Percentiles rank a stretch among this genome's conserved stretches.
Conservation (phyloP, 202 grass and related monocot species). For the Sporobolus alterniflorus region DNA sequence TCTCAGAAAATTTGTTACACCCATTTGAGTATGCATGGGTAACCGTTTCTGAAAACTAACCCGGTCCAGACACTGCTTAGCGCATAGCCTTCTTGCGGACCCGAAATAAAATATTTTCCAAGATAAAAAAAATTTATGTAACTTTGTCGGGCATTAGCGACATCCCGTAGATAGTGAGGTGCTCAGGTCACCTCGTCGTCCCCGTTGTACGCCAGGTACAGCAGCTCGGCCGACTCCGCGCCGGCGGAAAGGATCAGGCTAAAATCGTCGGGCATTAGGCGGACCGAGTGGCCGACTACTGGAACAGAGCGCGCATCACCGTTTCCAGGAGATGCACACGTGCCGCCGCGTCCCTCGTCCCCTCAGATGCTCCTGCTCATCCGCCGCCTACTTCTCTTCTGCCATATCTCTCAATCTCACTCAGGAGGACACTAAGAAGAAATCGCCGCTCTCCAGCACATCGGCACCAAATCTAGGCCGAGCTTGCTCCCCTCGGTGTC, state of each 20-base stretch:
- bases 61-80: too few species aligned
- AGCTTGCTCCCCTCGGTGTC: too few species aligned
- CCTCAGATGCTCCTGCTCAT: background rate
- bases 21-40: too few species aligned
- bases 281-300: constrained; percentile 93
- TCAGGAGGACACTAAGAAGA: background rate
- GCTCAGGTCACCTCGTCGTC: constrained; percentile 89
- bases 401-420: constrained; percentile 34
- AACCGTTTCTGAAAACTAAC: too few species aligned
- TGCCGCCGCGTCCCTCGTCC: background rate
- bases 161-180: too few species aligned
- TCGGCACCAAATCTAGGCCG: too few species aligned
- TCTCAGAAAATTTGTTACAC: too few species aligned
- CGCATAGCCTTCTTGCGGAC: too few species aligned
- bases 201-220: constrained; percentile 91
- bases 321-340: constrained; percentile 59
- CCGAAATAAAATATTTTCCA: too few species aligned
- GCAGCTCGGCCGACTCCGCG: constrained; percentile 71
- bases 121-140: too few species aligned
- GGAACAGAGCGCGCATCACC: constrained; percentile 71
- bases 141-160: too few species aligned
- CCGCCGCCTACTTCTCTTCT: constrained; percentile 42
- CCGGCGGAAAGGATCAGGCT: constrained; percentile 83
- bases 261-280: too few species aligned
- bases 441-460: background rate